These are phyloP conservation scores for Angomonas ambiguus DNA, from an alignment of 208 protist species.

Conservation along the genomic window DNA sequence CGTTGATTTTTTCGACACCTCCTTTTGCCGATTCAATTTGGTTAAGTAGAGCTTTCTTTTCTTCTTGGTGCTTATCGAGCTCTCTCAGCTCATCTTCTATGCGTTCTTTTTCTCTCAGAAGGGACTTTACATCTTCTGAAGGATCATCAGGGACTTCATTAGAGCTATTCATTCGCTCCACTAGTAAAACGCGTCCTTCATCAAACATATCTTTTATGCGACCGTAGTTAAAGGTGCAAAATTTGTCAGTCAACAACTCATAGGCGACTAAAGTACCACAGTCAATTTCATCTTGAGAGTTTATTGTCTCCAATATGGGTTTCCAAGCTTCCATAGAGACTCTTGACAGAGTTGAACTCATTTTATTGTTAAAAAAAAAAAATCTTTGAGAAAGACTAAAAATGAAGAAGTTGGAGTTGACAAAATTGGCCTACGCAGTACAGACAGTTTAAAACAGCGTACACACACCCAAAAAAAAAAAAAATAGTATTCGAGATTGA, in stretches of 20 bases:
- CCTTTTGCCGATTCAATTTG: neutral
- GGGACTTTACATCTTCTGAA: neutral
- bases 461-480: neutral
- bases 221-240: neutral
- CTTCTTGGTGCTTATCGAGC: neutral
- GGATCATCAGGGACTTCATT: neutral
- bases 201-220: neutral
- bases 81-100: neutral
- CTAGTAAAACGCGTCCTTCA: neutral
- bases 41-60: neutral
- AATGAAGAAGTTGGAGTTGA: neutral
- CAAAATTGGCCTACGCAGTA: neutral
- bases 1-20: neutral
- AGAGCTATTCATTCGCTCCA: neutral
- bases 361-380: neutral
- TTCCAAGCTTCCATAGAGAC: neutral
- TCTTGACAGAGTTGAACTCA: neutral
- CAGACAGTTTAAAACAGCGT: neutral
- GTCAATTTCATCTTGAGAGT: too few relatives aligned
- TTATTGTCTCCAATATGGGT: neutral
- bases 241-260: neutral
- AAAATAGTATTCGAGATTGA: neutral
- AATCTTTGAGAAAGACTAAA: slow-evolving; percentile 1
- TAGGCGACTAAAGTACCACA: too few relatives aligned
- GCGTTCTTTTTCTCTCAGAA: neutral